Evolutionary conservation across 2,329 filamentous ascomycete genomes (phyloP).

Genomic region (Arthroderma sp.): DNA sequence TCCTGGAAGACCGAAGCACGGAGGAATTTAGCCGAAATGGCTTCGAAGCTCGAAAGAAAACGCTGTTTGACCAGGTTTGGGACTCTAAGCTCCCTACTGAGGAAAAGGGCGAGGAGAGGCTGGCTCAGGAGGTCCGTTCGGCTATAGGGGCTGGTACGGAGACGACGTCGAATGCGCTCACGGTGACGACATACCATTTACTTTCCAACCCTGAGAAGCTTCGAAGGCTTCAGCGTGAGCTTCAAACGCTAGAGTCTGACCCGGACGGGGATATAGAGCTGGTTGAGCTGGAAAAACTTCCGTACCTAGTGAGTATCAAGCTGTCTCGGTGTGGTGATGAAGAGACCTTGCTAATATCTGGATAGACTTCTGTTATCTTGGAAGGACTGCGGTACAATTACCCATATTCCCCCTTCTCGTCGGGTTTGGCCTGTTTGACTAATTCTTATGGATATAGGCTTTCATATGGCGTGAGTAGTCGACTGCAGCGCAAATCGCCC

Average conservation of each 20-base stretch:
- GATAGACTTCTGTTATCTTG: slow-evolving; percentile 11
- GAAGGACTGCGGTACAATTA: slow-evolving; percentile 10
- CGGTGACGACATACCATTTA: slow-evolving; percentile 9
- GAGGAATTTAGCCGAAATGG: background rate
- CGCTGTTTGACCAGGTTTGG: slow-evolving; percentile 19
- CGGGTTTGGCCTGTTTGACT: too few relatives aligned
- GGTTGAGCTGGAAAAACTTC: slow-evolving; percentile 7
- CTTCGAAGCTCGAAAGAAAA: slow-evolving; percentile 7
- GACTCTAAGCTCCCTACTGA: slow-evolving; percentile 22
- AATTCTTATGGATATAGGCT: background rate
- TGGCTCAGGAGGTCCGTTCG: slow-evolving; percentile 21
- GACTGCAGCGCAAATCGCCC: slow-evolving; percentile 11
- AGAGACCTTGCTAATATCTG: background rate
- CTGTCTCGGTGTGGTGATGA: background rate
- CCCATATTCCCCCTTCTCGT: background rate
- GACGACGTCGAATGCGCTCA: slow-evolving; percentile 21
- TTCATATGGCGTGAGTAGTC: slow-evolving; percentile 12
- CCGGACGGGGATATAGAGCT: background rate
- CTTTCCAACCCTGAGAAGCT: slow-evolving; percentile 6
- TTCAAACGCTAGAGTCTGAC: slow-evolving; percentile 1
- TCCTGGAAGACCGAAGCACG: background rate
- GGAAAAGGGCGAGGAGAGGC: slow-evolving; percentile 23
- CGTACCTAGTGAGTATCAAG: slow-evolving; percentile 8
- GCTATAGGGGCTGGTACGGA: slow-evolving; percentile 24
- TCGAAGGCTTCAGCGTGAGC: slow-evolving; percentile 4